Base-by-base conservation (phyloP, 371 early-diverging fungal species). In the Saksenaea vasiformis region DNA sequence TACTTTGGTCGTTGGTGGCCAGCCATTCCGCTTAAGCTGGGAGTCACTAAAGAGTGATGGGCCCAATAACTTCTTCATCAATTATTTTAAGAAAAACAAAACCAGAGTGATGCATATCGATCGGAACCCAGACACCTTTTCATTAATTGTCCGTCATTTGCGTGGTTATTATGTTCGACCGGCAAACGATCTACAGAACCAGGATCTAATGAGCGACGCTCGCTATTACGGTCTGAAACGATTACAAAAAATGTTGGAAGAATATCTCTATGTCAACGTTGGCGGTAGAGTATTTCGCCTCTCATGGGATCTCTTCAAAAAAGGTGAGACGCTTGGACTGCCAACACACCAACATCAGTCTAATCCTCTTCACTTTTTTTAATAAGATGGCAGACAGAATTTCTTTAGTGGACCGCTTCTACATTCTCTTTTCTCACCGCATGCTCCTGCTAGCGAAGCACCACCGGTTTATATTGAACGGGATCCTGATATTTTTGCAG, bases 401-500 rank as follows among this genome's bases (percentile, higher is more conserved):
- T 77, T 73, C 38, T 83, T 83, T 64, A 78, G 75, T 2, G 83
- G 83, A 0, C 83, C 83, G 22, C 47, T 83, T 15, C 67, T 64
- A 64, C 72, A 78, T 53, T 58, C 66, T 0, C 22, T 74, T 13
- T 58, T 67, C 19, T 53, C 58, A 3, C 75, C 78, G 11, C 76
- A 73, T 28, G 61, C 57, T 8, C 41, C 55, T 11, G 62, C 53
- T 2, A 65, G 39, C 10, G 58, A 80, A 41, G 56, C 69, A 1
- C 70, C 84, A 3, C 88, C 87, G 0, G 62, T 80, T 8, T 86
- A 78, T 53, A 80, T 88, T 66, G 83, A 85, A 59, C 76, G 85
- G 54, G 82, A 82, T 34, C 87, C 88, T 1, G 86, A 88, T 31
- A 74, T 81, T 7, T 88, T 88, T 77, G 74, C 69, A 43, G 87